Evolutionary conservation across 768 basidiomycete species (phyloP), one percentile per base, ranked within the genome.

Genomic region (Trichaptum fuscoviolaceum): DNA sequence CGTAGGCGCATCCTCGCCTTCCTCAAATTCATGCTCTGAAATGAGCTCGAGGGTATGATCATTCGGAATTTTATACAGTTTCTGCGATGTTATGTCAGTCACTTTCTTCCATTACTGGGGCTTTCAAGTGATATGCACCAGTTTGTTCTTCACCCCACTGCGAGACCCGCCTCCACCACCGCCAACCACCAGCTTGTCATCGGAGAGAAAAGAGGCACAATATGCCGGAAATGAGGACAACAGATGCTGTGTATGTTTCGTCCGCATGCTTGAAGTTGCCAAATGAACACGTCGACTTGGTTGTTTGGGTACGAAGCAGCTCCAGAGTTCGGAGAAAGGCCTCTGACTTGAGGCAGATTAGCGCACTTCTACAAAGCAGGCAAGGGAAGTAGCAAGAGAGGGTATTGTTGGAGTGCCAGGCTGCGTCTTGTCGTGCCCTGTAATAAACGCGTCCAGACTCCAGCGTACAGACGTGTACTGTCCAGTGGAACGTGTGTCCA

Each of bases 1-100:
- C 93, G 95, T 98, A n/a, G 97, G 96, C 5, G 91, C 92, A 77
- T 99, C 97, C 74, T 96, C 96, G 36, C 87, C 90, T 34, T 76
- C 83, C 65, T 85, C 89, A 15, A 99, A 83, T 71, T 93, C 87
- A 62, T 88, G 80, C 75, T 97, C 94, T 70, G 85, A 76, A 26
- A 88, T 73, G 0, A 87, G 77, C 35, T 85, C 78, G 12, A 94
- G 74, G 20, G 79, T 76, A 67, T 84, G 82, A 57, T 85, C 80
- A 18, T 82, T 74, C 18, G 79, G 79, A 65, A 93, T 80, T 61
- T 82, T 79, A 75, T 92, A 94, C 25, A 95, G 76, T 71, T 87
- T 84, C 93, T 95, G 70, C 20, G 63, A 24, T 3, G 23, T 20
- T 35, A 62, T 8, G 57, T 24, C 36, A 15, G 65, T 9, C 65